Base-by-base conservation (phyloP, 169 alveolate genomes). In the Eimeria nieschulzi region DNA sequence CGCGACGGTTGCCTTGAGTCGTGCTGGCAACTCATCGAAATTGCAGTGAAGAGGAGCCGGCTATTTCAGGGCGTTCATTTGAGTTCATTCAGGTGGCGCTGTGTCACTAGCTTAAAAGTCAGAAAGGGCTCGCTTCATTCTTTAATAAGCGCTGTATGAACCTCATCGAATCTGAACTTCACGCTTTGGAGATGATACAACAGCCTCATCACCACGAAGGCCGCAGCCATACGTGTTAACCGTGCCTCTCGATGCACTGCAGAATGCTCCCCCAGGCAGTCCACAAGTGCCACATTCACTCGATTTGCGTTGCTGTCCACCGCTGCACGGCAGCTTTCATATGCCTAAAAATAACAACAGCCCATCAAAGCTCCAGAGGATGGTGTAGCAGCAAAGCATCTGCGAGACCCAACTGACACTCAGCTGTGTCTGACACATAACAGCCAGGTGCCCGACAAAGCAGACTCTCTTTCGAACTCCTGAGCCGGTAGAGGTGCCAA, bases 91-190 rank as follows among this genome's bases (percentile, higher is more conserved):
- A 33, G 46, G 46, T 33, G 46, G 46, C 46, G 3, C 46, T 33
- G 46, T 33, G 46, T 33, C 46, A 33, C 0, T 33, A 33, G 46
- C 46, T 33, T 3, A 33, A 33, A 33, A 33, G 46, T 33, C 46
- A 33, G 46, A 33, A 33, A 3, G 46, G 46, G 46, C 46, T 33
- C 46, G 46, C 46, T 33, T 33, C 46, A 33, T 33, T 33, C 46
- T 33, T 33, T 33, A 3, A 33, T 33, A 33, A 33, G 76, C 39
- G 88, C 88, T 23, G 72, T 61, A 26, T 80, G 88, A 33, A 80
- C 88, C 75, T 56, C 88, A 61, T 80, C 75, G 76, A 80, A 53
- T 72, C 88, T 80, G 54, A 61, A 17, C 59, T 61, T 80, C 12
- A 80, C 56, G 88, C 75, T 61, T 51, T 80, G 88, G 23, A 80